phyloP scores from a whole-genome alignment of 805 yeast genomes.

The Wickerhamomyces chaumierensis region DNA sequence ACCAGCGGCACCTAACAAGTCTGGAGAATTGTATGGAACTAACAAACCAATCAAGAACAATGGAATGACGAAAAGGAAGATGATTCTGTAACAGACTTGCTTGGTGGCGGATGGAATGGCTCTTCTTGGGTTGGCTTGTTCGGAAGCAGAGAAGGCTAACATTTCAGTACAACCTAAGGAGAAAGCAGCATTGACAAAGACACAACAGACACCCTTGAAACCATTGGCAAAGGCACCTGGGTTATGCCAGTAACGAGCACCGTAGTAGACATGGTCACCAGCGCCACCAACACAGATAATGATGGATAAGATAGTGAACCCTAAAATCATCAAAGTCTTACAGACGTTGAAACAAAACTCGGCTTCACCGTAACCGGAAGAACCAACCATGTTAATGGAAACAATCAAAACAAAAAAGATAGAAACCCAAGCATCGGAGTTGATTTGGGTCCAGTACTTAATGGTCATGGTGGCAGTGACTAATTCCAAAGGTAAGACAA shows the following conservation, averaged over 20 bases:
- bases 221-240: constrained; percentile 38
- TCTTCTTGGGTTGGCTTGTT: constrained; percentile 46
- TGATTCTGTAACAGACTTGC: constrained; percentile 54
- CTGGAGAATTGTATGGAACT: constrained; percentile 45
- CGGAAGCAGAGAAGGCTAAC: constrained; percentile 57
- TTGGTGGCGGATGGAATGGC: constrained; percentile 54
- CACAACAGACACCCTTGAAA: constrained; percentile 56
- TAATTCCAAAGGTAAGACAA: constrained; percentile 42
- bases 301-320: constrained; percentile 45
- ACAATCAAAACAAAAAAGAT: constrained; percentile 42
- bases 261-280: constrained; percentile 42
- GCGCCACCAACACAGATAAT: constrained; percentile 51
- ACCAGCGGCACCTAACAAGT: constrained; percentile 37
- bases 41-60: constrained; percentile 43
- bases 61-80: constrained; percentile 44
- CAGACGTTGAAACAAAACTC: constrained; percentile 45
- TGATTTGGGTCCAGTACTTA: constrained; percentile 32
- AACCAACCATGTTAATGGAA: constrained; percentile 44
- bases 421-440: constrained; percentile 45
- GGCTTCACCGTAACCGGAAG: constrained; percentile 59
- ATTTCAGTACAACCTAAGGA: constrained; percentile 61
- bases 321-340: constrained; percentile 47
- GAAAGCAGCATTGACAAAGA: constrained; percentile 50
- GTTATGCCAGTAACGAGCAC: constrained; percentile 44
- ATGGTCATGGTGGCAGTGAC: constrained; percentile 45